phyloP scores from a whole-genome alignment of 164 flowering plant genomes.

The Kalanchoe fedtschenkoi region DNA sequence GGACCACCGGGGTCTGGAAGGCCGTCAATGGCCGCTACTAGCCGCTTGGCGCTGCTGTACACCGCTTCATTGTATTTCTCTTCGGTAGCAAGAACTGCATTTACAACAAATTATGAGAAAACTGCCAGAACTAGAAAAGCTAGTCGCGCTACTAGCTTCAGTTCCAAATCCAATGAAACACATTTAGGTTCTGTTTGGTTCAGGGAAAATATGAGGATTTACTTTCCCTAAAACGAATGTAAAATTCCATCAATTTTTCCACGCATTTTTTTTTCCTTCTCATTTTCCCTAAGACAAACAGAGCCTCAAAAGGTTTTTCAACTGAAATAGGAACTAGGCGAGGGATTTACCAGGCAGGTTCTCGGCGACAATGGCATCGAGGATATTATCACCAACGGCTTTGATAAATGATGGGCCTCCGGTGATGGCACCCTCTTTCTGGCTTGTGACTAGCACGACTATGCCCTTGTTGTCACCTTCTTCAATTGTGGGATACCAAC shows the following conservation, averaged over 20 bases:
- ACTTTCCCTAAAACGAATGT: not conserved
- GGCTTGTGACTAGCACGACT: slow-evolving; percentile 88
- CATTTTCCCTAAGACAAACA: no score
- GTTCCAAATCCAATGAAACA: no score
- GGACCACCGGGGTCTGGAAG: slow-evolving; percentile 97
- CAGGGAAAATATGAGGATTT: no score
- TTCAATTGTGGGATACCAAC: slow-evolving; percentile 86
- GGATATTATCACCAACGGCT: slow-evolving; percentile 82
- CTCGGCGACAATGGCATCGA: slow-evolving; percentile 85
- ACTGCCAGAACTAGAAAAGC: slow-evolving; percentile 10
- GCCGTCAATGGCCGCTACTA: slow-evolving; percentile 94
- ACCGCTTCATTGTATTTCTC: slow-evolving; percentile 96
- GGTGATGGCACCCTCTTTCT: slow-evolving; percentile 93
- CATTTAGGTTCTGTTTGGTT: no score
- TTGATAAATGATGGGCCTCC: slow-evolving; percentile 89
- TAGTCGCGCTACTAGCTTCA: no score
- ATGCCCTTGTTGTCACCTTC: slow-evolving; percentile 90
- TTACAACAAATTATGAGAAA: slow-evolving; percentile 3
- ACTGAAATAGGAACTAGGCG: not conserved
- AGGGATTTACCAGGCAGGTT: slow-evolving; percentile 78
- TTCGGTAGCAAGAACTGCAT: slow-evolving; percentile 86
- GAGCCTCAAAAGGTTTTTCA: not conserved
- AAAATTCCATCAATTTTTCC: no score
- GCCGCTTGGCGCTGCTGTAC: slow-evolving; percentile 64
- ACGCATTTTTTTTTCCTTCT: no score